A percentile compares a stretch with the other conserved stretches of the same genome.
Evolutionary conservation across 768 basidiomycete species (phyloP).

Genomic region (Brasilioporus rufonigricans): DNA sequence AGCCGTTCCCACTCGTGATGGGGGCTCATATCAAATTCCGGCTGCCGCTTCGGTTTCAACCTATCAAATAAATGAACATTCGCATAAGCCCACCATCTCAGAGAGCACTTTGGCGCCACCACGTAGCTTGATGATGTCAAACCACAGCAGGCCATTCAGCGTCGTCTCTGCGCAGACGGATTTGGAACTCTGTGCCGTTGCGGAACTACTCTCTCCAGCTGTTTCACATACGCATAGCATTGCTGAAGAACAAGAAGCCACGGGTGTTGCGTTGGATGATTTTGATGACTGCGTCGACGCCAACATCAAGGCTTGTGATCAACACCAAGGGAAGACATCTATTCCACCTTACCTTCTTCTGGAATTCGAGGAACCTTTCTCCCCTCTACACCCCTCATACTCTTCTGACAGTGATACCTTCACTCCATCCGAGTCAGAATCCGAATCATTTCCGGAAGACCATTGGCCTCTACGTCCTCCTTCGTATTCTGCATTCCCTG

Average conservation of each 20-base stretch:
- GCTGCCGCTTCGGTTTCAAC: conserved; percentile 7
- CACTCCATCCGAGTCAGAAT: conserved; percentile 36
- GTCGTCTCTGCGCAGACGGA: conserved; percentile 48
- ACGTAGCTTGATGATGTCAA: conserved; percentile 21
- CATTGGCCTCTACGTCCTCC: conserved; percentile 23
- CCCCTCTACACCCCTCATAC: conserved; percentile 21
- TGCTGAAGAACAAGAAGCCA: conserved; percentile 27
- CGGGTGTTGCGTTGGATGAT: conserved; percentile 27
- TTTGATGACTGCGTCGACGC: conserved; percentile 31
- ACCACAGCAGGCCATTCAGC: conserved; percentile 38
- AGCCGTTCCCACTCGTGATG: conserved; percentile 24
- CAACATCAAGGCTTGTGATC: conserved; percentile 14
- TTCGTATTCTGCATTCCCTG: conserved; percentile 15
- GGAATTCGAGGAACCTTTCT: conserved; percentile 32
- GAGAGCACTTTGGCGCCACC: conserved; percentile 24
- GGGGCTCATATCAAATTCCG: conserved; percentile 13
- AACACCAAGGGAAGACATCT: conserved; percentile 8
- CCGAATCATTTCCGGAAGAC: conserved; percentile 31
- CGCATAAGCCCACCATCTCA: conserved; percentile 27
- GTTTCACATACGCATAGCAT: conserved; percentile 23
- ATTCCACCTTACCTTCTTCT: conserved; percentile 25
- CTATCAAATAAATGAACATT: conserved; percentile 13
- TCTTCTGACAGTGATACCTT: conserved; percentile 8
- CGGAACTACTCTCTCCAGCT: conserved; percentile 43
- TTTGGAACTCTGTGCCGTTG: conserved; percentile 48